These are phyloP conservation scores for Schwanniomyces pseudopolymorphus DNA, from an alignment of 805 yeast species.

Conservation along the genomic window DNA sequence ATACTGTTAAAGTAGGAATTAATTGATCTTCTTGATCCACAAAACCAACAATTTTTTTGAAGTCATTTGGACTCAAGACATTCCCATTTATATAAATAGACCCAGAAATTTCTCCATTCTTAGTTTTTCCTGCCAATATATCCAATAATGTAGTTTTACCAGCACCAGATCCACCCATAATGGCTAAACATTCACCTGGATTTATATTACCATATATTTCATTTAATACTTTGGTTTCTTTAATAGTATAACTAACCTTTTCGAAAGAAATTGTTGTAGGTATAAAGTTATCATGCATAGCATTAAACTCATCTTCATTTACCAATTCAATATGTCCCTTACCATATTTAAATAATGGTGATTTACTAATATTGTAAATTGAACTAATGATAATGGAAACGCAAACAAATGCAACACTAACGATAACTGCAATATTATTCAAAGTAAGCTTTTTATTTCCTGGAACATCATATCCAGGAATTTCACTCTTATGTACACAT, in stretches of 20 bases:
- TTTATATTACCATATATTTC: conserved; percentile 72
- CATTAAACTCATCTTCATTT: conserved; percentile 28
- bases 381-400: conserved; percentile 42
- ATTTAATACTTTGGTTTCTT: conserved; percentile 54
- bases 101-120: conserved; percentile 72
- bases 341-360: conserved; percentile 55
- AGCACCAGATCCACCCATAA: conserved; percentile 99
- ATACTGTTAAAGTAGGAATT: conserved; percentile 91
- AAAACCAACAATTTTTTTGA: conserved; percentile 77
- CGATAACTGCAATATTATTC: conserved; percentile 47
- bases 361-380: conserved; percentile 51
- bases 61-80: conserved; percentile 39
- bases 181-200: conserved; percentile 89
- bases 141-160: conserved; percentile 95
- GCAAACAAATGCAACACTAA: conserved; percentile 42
- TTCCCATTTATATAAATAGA: conserved; percentile 75
- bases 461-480: conserved; percentile 86
- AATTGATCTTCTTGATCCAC: conserved; percentile 95
- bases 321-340: neutral
- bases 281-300: conserved; percentile 52
- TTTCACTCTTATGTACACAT: conserved; percentile 87
- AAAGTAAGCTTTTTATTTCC: conserved; percentile 44
- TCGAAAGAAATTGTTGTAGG: conserved; percentile 80
- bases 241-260: conserved; percentile 59
- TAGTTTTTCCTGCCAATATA: conserved; percentile 84